Percentiles rank a stretch among this genome's conserved stretches.
Evolutionary conservation across 768 basidiomycete genomes (phyloP).

Genomic region (Xerocomus potaroensis): DNA sequence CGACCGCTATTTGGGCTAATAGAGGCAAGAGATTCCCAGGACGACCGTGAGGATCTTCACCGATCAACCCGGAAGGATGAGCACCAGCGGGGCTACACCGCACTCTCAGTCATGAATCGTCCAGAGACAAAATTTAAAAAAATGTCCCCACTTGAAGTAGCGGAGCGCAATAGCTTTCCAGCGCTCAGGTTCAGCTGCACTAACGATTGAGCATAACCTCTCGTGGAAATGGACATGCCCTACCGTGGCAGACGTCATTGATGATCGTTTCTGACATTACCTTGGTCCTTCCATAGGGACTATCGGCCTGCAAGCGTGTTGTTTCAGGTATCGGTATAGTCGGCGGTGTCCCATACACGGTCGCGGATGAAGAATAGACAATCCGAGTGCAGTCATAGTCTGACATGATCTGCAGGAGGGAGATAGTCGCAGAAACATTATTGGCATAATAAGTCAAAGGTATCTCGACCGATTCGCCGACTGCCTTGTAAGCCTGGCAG

Average conservation of each 20-base stretch:
- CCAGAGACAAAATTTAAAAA: neutral
- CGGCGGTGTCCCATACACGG: slow-evolving; percentile 94
- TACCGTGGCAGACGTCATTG: slow-evolving; percentile 80
- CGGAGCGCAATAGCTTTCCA: slow-evolving; percentile 87
- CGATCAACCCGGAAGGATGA: slow-evolving; percentile 91
- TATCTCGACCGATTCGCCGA: slow-evolving; percentile 92
- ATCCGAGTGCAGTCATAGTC: slow-evolving; percentile 80
- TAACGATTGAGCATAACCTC: slow-evolving; percentile 4
- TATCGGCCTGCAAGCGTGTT: slow-evolving; percentile 81
- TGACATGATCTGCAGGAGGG: slow-evolving; percentile 80
- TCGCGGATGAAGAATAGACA: slow-evolving; percentile 97
- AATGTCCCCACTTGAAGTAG: slow-evolving; percentile 86
- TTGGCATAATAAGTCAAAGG: slow-evolving; percentile 92
- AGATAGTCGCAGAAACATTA: slow-evolving; percentile 88
- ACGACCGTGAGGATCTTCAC: slow-evolving; percentile 93
- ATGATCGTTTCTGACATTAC: slow-evolving; percentile 89
- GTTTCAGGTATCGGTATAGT: slow-evolving; percentile 91
- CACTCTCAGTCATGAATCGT: slow-evolving; percentile 1
- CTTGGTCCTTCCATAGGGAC: slow-evolving; percentile 96
- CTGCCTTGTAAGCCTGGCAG: slow-evolving; percentile 89
- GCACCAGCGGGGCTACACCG: slow-evolving; percentile 86
- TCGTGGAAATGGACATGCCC: slow-evolving; percentile 18
- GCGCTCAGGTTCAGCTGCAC: slow-evolving; percentile 56
- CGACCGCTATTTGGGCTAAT: slow-evolving; percentile 91
- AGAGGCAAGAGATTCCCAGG: slow-evolving; percentile 94